Base-by-base conservation (phyloP, 345 rosid species). In the Hypericum perforatum region DNA sequence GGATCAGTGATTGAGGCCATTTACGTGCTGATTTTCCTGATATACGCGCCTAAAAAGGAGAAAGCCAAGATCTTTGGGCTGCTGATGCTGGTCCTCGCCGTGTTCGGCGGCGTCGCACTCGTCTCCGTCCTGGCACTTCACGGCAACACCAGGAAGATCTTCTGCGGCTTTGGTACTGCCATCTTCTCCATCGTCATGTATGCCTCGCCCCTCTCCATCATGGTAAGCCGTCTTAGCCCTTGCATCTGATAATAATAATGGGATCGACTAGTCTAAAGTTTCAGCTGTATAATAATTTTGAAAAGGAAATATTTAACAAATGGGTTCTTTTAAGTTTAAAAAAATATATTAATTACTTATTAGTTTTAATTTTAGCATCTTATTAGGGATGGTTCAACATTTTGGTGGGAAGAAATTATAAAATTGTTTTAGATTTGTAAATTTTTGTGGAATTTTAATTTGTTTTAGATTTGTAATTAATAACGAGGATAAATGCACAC, bases 111-210 rank as follows among this genome's bases (percentile, higher is more conserved):
- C 0, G 85, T 82, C 9, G 95, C 73, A 43, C 59, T 82, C 0
- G 78, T 89, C 8, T 92, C 98, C 36, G 48, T 82, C 65, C 62
- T 84, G 37, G 91, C 80, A 53, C 76, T 89, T 41, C 86, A 82
- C 39, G 97, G 82, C 49, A 72, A 66, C 49, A 3, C 29, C 0
- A 82, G 98, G 56, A 89, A 85, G 68, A 70, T 80, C 66, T 89
- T 92, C 41, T 85, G 97, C 43, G 98, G 98, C 9, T 43, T 78
- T 11, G 91, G 87, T 38, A 85, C 97, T 13, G 54, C 95, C 43
- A 60, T 92, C 57, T 92, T 92, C 80, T 92, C 98, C 13, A 79
- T 85, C 66, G 73, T 85, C 78, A 92, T 92, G 98, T 92, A 92
- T 67, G 98, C 69, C 53, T 88, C 98, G 8, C 98, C 98, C 15